phyloP scores from a whole-genome alignment of 257 asterid genomes.

The Fraxinus americana region DNA sequence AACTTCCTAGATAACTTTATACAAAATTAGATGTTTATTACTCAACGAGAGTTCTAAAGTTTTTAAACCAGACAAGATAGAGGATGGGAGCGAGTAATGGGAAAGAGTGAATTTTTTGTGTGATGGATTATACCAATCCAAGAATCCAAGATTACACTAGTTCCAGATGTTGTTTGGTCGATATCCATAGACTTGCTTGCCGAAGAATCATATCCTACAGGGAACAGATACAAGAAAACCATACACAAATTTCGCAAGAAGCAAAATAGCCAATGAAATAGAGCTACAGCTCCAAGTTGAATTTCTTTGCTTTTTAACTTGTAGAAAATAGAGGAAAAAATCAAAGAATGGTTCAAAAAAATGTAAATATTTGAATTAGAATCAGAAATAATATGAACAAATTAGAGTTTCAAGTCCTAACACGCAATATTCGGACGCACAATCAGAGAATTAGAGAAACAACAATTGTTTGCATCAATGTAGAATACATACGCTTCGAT shows the following conservation, averaged over 20 bases:
- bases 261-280: background rate
- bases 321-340: background rate
- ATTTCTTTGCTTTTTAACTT: background rate
- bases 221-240: background rate
- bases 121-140: background rate
- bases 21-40: too few relatives aligned
- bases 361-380: background rate
- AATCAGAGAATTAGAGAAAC: background rate
- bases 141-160: background rate
- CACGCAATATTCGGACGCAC: background rate
- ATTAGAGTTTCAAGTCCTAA: background rate
- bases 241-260: background rate
- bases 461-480: background rate
- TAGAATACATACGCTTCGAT: background rate
- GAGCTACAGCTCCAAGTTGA: background rate
- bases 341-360: background rate
- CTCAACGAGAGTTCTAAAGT: background rate
- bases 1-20: too few relatives aligned
- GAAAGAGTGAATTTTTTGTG: background rate
- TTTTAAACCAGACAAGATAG: background rate
- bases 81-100: background rate
- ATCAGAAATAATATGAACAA: background rate
- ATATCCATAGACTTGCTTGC: background rate
- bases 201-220: background rate
- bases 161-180: background rate